These are phyloP conservation scores for Chamaenerion angustifolium DNA, from an alignment of 345 rosid species.

Conservation along the genomic window DNA sequence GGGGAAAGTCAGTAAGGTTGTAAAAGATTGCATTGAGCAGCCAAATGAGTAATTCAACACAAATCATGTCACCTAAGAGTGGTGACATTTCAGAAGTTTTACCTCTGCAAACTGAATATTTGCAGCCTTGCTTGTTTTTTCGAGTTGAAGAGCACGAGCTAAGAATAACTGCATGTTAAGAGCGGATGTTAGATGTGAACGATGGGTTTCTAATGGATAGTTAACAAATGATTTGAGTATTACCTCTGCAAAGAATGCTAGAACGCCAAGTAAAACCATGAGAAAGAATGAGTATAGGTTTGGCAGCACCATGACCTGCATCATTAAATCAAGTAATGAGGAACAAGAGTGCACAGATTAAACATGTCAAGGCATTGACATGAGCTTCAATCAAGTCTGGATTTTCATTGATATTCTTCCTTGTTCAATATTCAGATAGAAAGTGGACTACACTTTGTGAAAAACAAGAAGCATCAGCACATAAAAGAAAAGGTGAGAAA, in stretches of 20 bases:
- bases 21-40: background rate
- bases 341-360: background rate
- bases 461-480: too few species aligned
- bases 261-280: conserved; percentile 44
- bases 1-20: background rate
- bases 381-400: background rate
- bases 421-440: too few species aligned
- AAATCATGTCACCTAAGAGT: too few species aligned
- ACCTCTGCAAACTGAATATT: conserved; percentile 69
- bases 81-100: background rate
- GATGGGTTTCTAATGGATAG: background rate
- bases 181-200: conserved; percentile 3
- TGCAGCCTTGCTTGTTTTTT: conserved; percentile 64
- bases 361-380: too few species aligned
- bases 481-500: too few species aligned
- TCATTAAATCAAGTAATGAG: conserved; percentile 8
- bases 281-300: conserved; percentile 30
- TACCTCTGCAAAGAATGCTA: conserved; percentile 83
- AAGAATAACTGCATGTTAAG: conserved; percentile 38
- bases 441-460: too few species aligned
- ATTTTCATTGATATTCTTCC: too few species aligned
- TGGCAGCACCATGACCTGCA: conserved; percentile 70
- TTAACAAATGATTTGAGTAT: conserved; percentile 2
- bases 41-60: too few species aligned
- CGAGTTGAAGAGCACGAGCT: conserved; percentile 88